These are phyloP conservation scores for Penicillium sp. DNA, from an alignment of 2,329 filamentous ascomycete species.

Conservation along the genomic window DNA sequence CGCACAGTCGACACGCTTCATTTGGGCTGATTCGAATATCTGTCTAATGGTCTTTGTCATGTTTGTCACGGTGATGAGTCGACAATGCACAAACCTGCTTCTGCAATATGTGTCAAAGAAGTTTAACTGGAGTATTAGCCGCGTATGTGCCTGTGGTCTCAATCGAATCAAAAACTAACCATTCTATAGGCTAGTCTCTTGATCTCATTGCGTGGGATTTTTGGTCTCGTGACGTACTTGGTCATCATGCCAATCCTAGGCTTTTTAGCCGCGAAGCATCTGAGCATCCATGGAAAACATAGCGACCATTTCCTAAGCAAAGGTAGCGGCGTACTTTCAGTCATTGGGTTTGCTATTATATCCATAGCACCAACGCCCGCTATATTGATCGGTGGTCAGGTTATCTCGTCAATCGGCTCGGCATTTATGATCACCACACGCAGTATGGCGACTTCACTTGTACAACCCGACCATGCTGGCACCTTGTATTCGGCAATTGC, in stretches of 20 bases:
- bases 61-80: slow-evolving; percentile 22
- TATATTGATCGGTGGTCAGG: slow-evolving; percentile 19
- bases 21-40: slow-evolving; percentile 23
- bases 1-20: slow-evolving; percentile 19
- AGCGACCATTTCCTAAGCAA: slow-evolving; percentile 24
- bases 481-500: slow-evolving; percentile 28
- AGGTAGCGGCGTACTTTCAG: slow-evolving; percentile 14
- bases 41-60: slow-evolving; percentile 19
- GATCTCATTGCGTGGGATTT: slow-evolving; percentile 25
- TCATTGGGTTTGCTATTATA: slow-evolving; percentile 20
- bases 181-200: slow-evolving; percentile 24
- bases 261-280: slow-evolving; percentile 11
- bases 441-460: slow-evolving; percentile 27
- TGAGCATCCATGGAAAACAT: slow-evolving; percentile 17
- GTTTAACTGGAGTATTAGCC: slow-evolving; percentile 28
- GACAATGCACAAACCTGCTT: slow-evolving; percentile 21
- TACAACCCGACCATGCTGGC: slow-evolving; percentile 25
- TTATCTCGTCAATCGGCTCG: slow-evolving; percentile 24
- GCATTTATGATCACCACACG: slow-evolving; percentile 21
- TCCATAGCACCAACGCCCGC: slow-evolving; percentile 15
- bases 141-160: slow-evolving; percentile 14
- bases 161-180: slow-evolving; percentile 2
- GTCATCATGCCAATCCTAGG: slow-evolving; percentile 22
- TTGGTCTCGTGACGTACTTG: slow-evolving; percentile 20
- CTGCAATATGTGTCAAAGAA: slow-evolving; percentile 30